Base-by-base conservation (phyloP, 805 yeast genomes). In the Kurtzmaniella fragi region DNA sequence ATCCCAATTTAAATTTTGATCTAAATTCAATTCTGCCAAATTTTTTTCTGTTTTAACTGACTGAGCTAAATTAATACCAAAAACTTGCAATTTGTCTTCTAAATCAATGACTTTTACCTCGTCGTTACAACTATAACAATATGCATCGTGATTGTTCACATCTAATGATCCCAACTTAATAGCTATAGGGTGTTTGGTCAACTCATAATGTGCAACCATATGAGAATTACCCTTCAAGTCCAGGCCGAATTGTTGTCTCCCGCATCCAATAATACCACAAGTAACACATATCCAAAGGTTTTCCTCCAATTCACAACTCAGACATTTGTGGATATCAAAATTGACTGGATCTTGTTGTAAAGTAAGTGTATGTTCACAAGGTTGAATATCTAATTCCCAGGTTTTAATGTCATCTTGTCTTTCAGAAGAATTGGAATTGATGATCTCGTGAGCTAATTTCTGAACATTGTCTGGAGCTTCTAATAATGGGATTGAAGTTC, bases 261-360 rank as follows among this genome's bases (percentile, higher is more conserved):
- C 99, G 64, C 99, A 93, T 4, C 96, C 96, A 9, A 89, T 51
- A n/a, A 75, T 64, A 2, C 99, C 99, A 71, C 99, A 93, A 35
- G 76, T 75, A 34, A 93, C 62, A 65, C 99, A 93, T 13, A 93
- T 69, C 99, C 99, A 93, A 34, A 93, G 62, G 56, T 93, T 93
- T 47, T 82, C 84, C 25, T 62, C 59, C 46, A 93, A 66, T 1
- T 74, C 84, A 63, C 95, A 85, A 9, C 57, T 57, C 2, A 49
- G 45, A 57, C 95, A 85, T 35, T 73, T 53, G 0, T 67, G 43
- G 3, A 73, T 45, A 27, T 74, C 67, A 3, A 34, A 52, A 17
- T n/a, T 40, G 8, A 29, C 37, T 5, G 37, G 28, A 32, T 37
- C 41, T 5, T 79, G 83, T 28, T 60, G 53, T 26, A 86, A 65